Percentiles rank a stretch among this genome's conserved stretches.
Conservation (phyloP, 192 early-diverging fungal genomes). For the Borealophlyctis nickersoniae region DNA sequence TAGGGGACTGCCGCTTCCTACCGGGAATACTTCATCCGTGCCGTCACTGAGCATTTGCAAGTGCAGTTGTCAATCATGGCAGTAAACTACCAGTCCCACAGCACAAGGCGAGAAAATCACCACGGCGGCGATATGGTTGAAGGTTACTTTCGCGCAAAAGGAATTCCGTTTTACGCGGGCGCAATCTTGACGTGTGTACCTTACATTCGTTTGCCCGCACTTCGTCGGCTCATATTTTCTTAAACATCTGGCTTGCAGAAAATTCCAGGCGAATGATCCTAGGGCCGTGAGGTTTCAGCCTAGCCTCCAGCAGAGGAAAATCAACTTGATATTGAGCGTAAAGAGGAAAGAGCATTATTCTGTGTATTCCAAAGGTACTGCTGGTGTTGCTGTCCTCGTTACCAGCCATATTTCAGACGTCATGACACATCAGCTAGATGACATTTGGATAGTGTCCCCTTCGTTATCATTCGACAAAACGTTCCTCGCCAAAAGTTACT, state of each 20-base stretch:
- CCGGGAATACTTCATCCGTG: constrained; percentile 12
- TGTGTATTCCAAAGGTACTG: constrained; percentile 24
- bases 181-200: no score
- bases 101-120: neutral
- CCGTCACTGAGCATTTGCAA: constrained; percentile 17
- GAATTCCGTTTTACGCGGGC: constrained; percentile 11
- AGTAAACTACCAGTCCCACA: constrained; percentile 4
- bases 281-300: no score
- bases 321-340: neutral
- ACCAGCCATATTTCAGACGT: neutral
- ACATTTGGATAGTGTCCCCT: constrained; percentile 34
- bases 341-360: constrained; percentile 23
- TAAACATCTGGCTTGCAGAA: no score
- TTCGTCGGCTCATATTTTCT: no score
- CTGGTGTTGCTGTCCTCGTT: neutral
- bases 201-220: no score
- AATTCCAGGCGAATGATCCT: no score
- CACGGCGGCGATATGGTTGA: neutral
- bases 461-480: constrained; percentile 5
- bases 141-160: constrained; percentile 6
- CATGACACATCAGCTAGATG: constrained; percentile 18
- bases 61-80: constrained; percentile 15
- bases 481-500: constrained; percentile 22
- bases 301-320: no score
- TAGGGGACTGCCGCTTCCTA: neutral